Conservation (phyloP, 1,284 basidiomycete genomes). For the Microbotryomycetes sp. region DNA sequence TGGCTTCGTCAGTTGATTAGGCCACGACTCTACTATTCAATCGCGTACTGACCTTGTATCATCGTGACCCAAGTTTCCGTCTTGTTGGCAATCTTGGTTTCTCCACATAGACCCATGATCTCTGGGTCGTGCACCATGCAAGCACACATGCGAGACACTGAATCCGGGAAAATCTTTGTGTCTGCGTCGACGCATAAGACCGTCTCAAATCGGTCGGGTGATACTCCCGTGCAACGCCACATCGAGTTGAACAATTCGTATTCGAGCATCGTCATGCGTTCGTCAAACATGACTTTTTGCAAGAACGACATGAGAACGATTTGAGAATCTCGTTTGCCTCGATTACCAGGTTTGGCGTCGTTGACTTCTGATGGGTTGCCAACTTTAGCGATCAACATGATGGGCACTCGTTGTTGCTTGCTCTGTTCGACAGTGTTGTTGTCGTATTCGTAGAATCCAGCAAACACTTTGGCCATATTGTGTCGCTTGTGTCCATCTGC, state of each 20-base stretch:
- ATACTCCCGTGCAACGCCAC: constrained; percentile 47
- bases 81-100: constrained; percentile 50
- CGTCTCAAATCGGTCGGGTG: constrained; percentile 46
- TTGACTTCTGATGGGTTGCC: constrained; percentile 83
- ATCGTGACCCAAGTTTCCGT: constrained; percentile 48
- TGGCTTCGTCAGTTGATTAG: constrained; percentile 10
- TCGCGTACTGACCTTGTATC: constrained; percentile 43
- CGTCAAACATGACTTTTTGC: constrained; percentile 49
- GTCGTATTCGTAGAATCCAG: constrained; percentile 96
- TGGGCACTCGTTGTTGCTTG: constrained; percentile 95
- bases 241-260: constrained; percentile 49
- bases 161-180: constrained; percentile 47
- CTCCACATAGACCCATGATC: constrained; percentile 49
- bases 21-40: not conserved
- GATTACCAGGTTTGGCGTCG: constrained; percentile 93
- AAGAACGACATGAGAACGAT: constrained; percentile 54
- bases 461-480: constrained; percentile 99
- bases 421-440: constrained; percentile 80
- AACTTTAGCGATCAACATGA: constrained; percentile 88
- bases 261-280: constrained; percentile 48
- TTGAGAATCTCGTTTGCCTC: constrained; percentile 97
- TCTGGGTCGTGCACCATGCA: constrained; percentile 48
- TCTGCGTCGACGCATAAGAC: constrained; percentile 48
- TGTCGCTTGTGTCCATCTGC: constrained; percentile 98
- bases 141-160: constrained; percentile 46